phyloP scores from a whole-genome alignment of 1,139 yeast species.

The Yamadazyma oceani region DNA sequence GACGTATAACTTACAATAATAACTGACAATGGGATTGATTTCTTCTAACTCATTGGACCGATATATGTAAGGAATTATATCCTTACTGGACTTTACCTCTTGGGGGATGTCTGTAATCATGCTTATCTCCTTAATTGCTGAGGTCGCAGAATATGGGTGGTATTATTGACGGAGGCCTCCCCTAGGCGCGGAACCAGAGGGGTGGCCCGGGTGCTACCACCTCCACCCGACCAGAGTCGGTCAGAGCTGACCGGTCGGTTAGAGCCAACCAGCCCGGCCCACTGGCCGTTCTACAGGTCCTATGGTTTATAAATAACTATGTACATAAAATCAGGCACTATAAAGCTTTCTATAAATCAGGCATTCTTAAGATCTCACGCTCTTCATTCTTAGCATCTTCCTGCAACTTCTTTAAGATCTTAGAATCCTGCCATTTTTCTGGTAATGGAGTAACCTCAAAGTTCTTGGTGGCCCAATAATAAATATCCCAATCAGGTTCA shows the following conservation, averaged over 20 bases:
- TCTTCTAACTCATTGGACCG: conserved; percentile 52
- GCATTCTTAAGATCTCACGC: conserved; percentile 82
- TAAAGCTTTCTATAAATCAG: conserved; percentile 38
- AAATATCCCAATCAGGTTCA: conserved; percentile 97
- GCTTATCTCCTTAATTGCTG: neutral
- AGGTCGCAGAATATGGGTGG: too few relatives aligned
- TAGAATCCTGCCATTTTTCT: conserved; percentile 73
- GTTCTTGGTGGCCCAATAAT: conserved; percentile 94
- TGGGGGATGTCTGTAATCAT: conserved; percentile 15
- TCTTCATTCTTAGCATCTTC: conserved; percentile 73
- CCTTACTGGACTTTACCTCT: conserved; percentile 22
- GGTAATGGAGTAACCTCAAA: conserved; percentile 82
- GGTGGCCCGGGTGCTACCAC: too few relatives aligned
- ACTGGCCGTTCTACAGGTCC: too few relatives aligned
- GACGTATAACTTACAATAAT: conserved; percentile 60
- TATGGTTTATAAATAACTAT: neutral
- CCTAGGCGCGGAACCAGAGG: too few relatives aligned
- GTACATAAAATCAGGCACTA: conserved; percentile 2
- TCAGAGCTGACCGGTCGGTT: too few relatives aligned
- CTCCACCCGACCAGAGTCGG: neutral
- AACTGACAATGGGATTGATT: conserved; percentile 55
- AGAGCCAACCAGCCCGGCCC: too few relatives aligned
- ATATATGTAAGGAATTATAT: conserved; percentile 36
- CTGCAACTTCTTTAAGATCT: conserved; percentile 65
- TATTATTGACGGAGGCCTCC: too few relatives aligned